These are phyloP conservation scores for Fusarium agapanthi DNA, from an alignment of 2,329 filamentous ascomycete genomes.

Conservation along the genomic window DNA sequence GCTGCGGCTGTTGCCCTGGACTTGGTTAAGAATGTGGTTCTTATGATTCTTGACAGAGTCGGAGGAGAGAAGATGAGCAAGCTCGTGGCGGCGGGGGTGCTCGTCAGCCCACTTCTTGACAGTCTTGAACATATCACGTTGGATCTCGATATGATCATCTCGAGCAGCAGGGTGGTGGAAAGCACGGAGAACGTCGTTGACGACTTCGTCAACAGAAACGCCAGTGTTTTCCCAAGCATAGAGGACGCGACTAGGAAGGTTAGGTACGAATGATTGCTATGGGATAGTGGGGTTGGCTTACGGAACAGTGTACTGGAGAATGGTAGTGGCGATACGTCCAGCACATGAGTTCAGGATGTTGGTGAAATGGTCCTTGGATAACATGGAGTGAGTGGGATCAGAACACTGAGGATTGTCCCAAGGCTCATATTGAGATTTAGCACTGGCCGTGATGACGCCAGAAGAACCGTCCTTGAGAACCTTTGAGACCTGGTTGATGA, in stretches of 20 bases:
- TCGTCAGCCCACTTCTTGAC: conserved; percentile 83
- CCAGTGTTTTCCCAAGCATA: conserved; percentile 93
- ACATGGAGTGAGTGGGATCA: conserved; percentile 83
- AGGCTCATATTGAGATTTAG: conserved; percentile 79
- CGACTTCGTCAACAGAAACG: conserved; percentile 82
- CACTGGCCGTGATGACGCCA: conserved; percentile 71
- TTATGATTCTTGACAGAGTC: conserved; percentile 83
- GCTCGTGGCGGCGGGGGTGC: conserved; percentile 69
- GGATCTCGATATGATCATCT: conserved; percentile 78
- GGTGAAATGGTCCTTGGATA: conserved; percentile 86
- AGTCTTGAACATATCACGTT: conserved; percentile 87
- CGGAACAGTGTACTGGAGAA: conserved; percentile 88
- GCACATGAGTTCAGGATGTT: conserved; percentile 81
- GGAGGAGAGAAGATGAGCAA: conserved; percentile 81
- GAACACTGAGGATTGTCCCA: conserved; percentile 80
- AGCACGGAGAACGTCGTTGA: conserved; percentile 80
- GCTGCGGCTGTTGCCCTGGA: conserved; percentile 25
- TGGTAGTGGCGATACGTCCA: conserved; percentile 76
- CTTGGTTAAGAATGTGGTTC: conserved; percentile 72
- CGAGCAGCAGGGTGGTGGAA: conserved; percentile 93
- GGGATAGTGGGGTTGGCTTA: conserved; percentile 49
- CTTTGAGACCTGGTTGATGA: conserved; percentile 88
- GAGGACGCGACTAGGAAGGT: conserved; percentile 69
- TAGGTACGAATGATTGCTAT: background rate
- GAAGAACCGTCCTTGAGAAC: conserved; percentile 87